Evolutionary conservation across 2,329 filamentous ascomycete genomes (phyloP).

Genomic region (Paramyrothecium sp.): DNA sequence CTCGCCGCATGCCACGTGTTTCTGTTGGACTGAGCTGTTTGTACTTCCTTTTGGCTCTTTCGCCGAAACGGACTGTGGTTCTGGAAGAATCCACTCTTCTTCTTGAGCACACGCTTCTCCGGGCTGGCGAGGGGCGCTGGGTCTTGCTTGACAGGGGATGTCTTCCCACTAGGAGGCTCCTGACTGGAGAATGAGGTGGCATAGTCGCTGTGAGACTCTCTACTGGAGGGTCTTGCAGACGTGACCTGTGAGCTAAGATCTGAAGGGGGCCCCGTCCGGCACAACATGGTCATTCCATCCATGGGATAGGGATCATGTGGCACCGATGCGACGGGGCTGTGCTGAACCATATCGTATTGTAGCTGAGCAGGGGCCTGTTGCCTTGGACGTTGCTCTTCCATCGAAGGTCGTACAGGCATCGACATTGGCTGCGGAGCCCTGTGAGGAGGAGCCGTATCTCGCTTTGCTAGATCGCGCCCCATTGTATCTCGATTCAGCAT

Average conservation of each 20-base stretch:
- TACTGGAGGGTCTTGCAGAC: constrained; percentile 73
- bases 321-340: constrained; percentile 62
- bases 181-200: constrained; percentile 88
- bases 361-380: constrained; percentile 15
- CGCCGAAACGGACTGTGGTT: constrained; percentile 89
- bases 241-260: constrained; percentile 51
- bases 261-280: constrained; percentile 66
- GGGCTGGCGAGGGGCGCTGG: constrained; percentile 46
- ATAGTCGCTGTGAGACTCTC: constrained; percentile 87
- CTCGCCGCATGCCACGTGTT: constrained; percentile 58
- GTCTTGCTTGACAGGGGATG: constrained; percentile 70
- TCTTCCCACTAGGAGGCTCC: constrained; percentile 71
- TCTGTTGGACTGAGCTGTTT: constrained; percentile 40
- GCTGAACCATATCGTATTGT: constrained; percentile 50
- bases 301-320: constrained; percentile 92
- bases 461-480: no score
- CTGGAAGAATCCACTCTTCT: constrained; percentile 86
- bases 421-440: constrained; percentile 3
- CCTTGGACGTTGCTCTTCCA: constrained; percentile 20
- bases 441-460: background rate
- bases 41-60: constrained; percentile 78
- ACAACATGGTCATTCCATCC: constrained; percentile 98
- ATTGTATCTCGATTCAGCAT: no score
- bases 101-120: constrained; percentile 67
- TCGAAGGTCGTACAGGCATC: constrained; percentile 7